phyloP scores from a whole-genome alignment of 371 early-diverging fungal species.

The Rhizopus stolonifer region DNA sequence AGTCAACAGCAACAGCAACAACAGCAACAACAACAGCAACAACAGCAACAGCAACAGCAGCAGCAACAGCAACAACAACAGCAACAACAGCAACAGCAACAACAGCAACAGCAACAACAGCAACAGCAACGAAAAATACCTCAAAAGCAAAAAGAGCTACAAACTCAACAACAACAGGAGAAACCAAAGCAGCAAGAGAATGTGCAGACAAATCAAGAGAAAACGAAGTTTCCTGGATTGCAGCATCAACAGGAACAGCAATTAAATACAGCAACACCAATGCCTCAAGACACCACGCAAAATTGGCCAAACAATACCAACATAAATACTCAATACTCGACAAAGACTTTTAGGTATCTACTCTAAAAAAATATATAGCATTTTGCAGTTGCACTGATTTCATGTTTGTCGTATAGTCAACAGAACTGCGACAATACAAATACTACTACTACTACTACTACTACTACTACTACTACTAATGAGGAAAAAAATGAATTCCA shows the following conservation, averaged over 20 bases:
- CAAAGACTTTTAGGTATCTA: neutral
- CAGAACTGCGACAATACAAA: neutral
- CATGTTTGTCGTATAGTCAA: neutral
- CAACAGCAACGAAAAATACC: conserved; percentile 5
- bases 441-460: too few species aligned
- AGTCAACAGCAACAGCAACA: conserved; percentile 41
- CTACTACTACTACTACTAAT: too few species aligned
- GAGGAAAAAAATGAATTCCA: neutral
- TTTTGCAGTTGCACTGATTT: too few species aligned
- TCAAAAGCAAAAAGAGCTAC: neutral
- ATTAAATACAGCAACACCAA: neutral
- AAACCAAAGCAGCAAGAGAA: conserved; percentile 4
- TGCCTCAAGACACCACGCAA: conserved; percentile 2
- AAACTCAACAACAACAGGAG: neutral
- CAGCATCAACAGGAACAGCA: conserved; percentile 3
- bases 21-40: conserved; percentile 27
- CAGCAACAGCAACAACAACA: conserved; percentile 2
- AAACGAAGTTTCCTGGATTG: neutral
- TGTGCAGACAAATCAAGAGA: neutral
- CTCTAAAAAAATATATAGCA: too few species aligned
- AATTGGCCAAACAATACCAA: conserved; percentile 1
- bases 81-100: neutral
- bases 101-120: neutral
- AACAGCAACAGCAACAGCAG: conserved; percentile 11
- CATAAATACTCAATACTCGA: neutral